Percentiles rank a stretch among this genome's conserved stretches.
These are phyloP conservation scores for Blastomyces silverae DNA, from an alignment of 2,329 filamentous ascomycete genomes.

Conservation along the genomic window DNA sequence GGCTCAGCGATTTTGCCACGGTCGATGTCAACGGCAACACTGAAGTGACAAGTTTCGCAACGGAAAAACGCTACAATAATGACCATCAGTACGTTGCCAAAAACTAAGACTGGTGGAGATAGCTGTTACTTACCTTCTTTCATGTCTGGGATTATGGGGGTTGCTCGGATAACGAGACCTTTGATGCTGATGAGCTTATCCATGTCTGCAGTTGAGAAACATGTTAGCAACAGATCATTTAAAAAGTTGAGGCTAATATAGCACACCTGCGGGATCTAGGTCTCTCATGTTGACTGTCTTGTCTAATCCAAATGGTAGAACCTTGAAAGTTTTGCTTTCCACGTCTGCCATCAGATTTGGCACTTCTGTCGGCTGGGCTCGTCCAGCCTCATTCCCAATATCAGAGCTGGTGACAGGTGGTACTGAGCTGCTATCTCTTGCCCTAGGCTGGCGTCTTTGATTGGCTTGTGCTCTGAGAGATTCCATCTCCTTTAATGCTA, in stretches of 20 bases:
- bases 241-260: background rate
- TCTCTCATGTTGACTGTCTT: slow-evolving; percentile 85
- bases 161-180: slow-evolving; percentile 89
- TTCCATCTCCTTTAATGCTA: slow-evolving; percentile 73
- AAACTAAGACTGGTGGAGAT: background rate
- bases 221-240: background rate
- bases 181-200: slow-evolving; percentile 94
- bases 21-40: slow-evolving; percentile 82
- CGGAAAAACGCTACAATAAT: slow-evolving; percentile 72
- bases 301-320: slow-evolving; percentile 83
- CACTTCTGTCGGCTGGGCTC: slow-evolving; percentile 40
- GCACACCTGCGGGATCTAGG: slow-evolving; percentile 71
- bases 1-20: slow-evolving; percentile 94
- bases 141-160: slow-evolving; percentile 97
- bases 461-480: slow-evolving; percentile 54
- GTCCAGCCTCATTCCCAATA: slow-evolving; percentile 46
- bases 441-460: slow-evolving; percentile 42
- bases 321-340: slow-evolving; percentile 70
- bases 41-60: slow-evolving; percentile 88
- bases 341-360: slow-evolving; percentile 72
- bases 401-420: slow-evolving; percentile 76
- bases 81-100: slow-evolving; percentile 10
- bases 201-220: slow-evolving; percentile 57
- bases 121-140: slow-evolving; percentile 58
- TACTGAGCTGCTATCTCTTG: slow-evolving; percentile 60